Base-by-base conservation (phyloP, 257 asterid genomes). In the Rubia yunnanensis region DNA sequence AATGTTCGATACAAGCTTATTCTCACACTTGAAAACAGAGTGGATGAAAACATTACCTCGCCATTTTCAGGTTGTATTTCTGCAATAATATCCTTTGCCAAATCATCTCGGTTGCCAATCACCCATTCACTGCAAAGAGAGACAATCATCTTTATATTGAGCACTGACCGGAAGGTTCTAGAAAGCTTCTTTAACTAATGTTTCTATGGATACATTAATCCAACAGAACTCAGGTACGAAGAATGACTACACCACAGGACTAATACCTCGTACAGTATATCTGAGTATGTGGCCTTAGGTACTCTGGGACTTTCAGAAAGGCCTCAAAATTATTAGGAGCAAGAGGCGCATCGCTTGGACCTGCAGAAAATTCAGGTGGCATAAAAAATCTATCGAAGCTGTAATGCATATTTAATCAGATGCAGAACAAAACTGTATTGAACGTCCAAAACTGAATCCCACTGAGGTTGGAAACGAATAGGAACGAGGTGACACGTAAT, bases 61-160 rank as follows among this genome's bases (percentile, higher is more conserved):
- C 97, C 95, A 74, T 81, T 86, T 79, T 94, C 99, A 71, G 99
- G 96, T 73, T 83, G 96, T 75, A 94, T 94, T 76, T 86, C 95
- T 41, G 96, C 84, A 56, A 88, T 77, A 36, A 94, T 88, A 77
- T 94, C 95, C 86, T 88, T 90, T 0, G 86, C 92, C 74, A 94
- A 74, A 71, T 88, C 99, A 83, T 94, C 97, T 50, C 95, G 95
- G 79, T 94, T 90, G 58, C 99, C 99, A 69, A 94, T 84, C 76
- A 94, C 99, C 99, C 96, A 90, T 82, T 94, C 99, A 79, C 99
- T 94, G 86, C 79, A 80, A 66, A 36, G 59, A 63, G 52, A 55
- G 50, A 15, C 58, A 68, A 3, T 23, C 20, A 66, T 35, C 49
- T 28, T 20, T 27, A 20, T 34, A 34, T 22, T 3, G 58, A 10